These are phyloP conservation scores for Sporothrix curviconia DNA, from an alignment of 2,329 filamentous ascomycete genomes.

Conservation along the genomic window DNA sequence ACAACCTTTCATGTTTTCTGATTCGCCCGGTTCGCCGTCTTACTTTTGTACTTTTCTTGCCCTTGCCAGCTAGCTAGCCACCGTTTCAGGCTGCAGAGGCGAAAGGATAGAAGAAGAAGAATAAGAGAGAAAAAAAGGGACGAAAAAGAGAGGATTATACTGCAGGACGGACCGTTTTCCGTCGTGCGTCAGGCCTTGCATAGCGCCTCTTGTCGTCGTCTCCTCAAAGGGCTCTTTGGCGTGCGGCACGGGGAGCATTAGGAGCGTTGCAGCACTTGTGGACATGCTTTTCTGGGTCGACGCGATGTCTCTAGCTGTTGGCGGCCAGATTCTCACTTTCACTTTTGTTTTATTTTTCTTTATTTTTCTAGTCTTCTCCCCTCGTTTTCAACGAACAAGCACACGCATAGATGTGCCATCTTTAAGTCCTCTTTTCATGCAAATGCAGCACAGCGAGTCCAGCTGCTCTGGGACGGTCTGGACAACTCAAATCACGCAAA, in stretches of 20 bases:
- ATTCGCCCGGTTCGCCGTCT: slow-evolving; percentile 10
- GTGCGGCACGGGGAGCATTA: neutral
- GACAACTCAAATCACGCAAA: too few species aligned
- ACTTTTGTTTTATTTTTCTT: neutral
- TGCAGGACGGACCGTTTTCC: slow-evolving; percentile 18
- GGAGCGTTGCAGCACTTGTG: slow-evolving; percentile 3
- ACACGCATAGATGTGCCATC: too few species aligned
- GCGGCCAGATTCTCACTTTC: too few species aligned
- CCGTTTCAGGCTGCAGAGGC: neutral
- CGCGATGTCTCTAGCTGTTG: too few species aligned
- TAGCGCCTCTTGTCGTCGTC: neutral
- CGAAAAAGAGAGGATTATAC: neutral
- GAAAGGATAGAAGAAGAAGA: neutral
- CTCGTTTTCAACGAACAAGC: too few species aligned
- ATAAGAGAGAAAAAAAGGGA: neutral
- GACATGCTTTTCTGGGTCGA: too few species aligned
- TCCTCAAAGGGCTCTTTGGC: neutral
- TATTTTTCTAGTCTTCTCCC: too few species aligned
- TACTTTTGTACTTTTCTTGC: neutral
- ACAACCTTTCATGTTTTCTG: neutral
- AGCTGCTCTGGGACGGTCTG: too few species aligned
- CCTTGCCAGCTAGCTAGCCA: too few species aligned
- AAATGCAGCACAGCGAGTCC: too few species aligned
- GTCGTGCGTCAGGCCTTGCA: neutral
- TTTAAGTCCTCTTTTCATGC: too few species aligned